phyloP scores from a whole-genome alignment of 768 basidiomycete species.

The Boletus patriciae region DNA sequence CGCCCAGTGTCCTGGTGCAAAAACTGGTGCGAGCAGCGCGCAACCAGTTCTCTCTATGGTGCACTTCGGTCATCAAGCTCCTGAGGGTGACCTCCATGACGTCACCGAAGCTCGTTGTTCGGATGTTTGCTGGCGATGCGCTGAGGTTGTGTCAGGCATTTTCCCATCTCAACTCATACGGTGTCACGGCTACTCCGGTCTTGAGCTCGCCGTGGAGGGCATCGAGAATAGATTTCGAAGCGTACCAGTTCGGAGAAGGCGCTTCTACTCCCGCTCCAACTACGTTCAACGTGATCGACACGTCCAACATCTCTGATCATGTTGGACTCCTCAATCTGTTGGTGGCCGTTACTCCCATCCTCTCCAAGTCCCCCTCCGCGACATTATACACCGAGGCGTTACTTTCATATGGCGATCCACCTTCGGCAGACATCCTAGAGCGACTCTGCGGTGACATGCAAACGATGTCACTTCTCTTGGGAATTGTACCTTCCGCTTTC shows the following conservation, averaged over 20 bases:
- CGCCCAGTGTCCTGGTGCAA: constrained; percentile 11
- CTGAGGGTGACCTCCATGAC: neutral
- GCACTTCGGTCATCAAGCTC: constrained; percentile 19
- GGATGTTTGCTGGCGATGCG: constrained; percentile 33
- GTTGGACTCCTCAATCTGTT: constrained; percentile 32
- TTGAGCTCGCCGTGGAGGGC: constrained; percentile 25
- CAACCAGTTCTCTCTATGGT: constrained; percentile 30
- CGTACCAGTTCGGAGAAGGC: constrained; percentile 17
- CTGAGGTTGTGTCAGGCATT: constrained; percentile 31
- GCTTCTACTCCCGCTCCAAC: constrained; percentile 24
- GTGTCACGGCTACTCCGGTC: constrained; percentile 19
- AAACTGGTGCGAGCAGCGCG: constrained; percentile 20
- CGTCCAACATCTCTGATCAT: constrained; percentile 34
- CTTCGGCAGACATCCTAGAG: constrained; percentile 19
- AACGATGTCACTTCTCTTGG: constrained; percentile 28
- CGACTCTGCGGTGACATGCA: constrained; percentile 31
- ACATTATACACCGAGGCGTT: constrained; percentile 33
- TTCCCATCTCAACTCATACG: constrained; percentile 4
- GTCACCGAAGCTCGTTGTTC: constrained; percentile 20
- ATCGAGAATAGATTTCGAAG: constrained; percentile 24
- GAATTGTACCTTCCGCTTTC: constrained; percentile 26
- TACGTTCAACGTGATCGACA: constrained; percentile 35
- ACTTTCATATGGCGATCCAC: constrained; percentile 11
- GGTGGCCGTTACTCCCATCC: constrained; percentile 23
- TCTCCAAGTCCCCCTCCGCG: constrained; percentile 23